Evolutionary conservation across 164 flowering plant genomes (phyloP), one percentile per base, ranked within the genome.

Genomic region (Sedum album): DNA sequence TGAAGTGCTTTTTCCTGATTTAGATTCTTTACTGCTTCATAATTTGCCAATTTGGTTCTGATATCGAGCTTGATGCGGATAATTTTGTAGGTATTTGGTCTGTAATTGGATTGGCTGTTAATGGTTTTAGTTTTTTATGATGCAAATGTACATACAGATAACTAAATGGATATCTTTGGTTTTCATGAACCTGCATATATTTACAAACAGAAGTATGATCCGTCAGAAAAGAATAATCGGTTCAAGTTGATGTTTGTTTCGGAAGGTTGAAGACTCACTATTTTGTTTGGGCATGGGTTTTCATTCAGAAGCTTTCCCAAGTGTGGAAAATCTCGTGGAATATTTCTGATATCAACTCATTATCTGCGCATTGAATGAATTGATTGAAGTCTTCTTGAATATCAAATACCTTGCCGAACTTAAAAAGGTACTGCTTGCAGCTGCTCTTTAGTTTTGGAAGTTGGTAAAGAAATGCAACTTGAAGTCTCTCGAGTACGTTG

Each of bases 401-500:
- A 63, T 94, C 99, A 68, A 65, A 87, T 75, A 94, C 88, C 79
- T 87, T 94, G 26, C 99, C 91, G 72, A 94, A 94, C 77, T 83
- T 88, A 72, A 94, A 87, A 20, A 94, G 89, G 72, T 94, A 94
- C 76, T 71, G 75, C 88, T 89, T 75, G 77, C 97, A 94, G 77
- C 89, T 69, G 25, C 70, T 74, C 85, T 94, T 91, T 71, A 94
- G 86, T 71, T 76, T 76, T 1, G 88, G 86, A 69, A 94, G 79
- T 65, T 81, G 88, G 74, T 87, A 94, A 0, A 89, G 82, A 38
- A 75, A 74, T 8, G 99, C 96, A 76, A 69, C 83, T 60, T 90
- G 92, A 30, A 94, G 88, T 72, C 99, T 83, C 71, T 88, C 96
- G 2, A 94, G 86, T 2, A 91, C 99, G 62, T 94, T 94, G 69